A percentile compares a stretch with the other conserved stretches of the same genome.
These are phyloP conservation scores for Goniomonas avonlea DNA, from an alignment of 78 protist species.

Conservation along the genomic window DNA sequence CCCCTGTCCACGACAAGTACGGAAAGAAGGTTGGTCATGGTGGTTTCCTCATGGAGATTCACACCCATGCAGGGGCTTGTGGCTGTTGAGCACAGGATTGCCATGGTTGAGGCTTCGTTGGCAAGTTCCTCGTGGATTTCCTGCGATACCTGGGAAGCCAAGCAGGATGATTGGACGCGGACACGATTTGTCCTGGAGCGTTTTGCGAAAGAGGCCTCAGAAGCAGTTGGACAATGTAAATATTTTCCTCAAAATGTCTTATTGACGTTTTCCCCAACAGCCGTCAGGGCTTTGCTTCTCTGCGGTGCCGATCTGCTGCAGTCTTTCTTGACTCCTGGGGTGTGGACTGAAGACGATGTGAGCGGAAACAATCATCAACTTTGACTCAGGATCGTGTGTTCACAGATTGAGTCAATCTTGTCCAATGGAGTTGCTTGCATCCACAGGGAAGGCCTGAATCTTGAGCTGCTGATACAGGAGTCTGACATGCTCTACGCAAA, in stretches of 20 bases:
- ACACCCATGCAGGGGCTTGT: too few species aligned
- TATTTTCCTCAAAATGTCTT: too few species aligned
- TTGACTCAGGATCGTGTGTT: too few species aligned
- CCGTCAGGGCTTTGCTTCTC: neutral
- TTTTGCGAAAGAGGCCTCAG: too few species aligned
- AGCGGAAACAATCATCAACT: too few species aligned
- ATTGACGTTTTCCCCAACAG: too few species aligned
- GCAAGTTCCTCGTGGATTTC: neutral
- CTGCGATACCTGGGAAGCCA: neutral
- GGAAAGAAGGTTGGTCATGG: too few species aligned
- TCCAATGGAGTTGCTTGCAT: neutral
- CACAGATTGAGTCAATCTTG: too few species aligned
- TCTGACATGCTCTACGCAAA: neutral
- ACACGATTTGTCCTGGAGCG: slow-evolving; percentile 8
- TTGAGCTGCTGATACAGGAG: neutral
- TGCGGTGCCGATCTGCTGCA: slow-evolving; percentile 23
- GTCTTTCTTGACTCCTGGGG: neutral
- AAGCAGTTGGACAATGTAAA: neutral
- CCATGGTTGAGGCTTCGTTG: neutral
- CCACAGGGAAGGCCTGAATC: neutral
- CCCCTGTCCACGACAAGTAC: slow-evolving; percentile 2
- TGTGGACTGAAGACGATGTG: slow-evolving; percentile 14
- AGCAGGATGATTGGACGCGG: slow-evolving; percentile 16
- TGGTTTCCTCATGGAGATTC: too few species aligned
- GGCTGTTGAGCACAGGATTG: neutral